These are phyloP conservation scores for Lichtheimia hyalospora DNA, from an alignment of 371 early-diverging fungal species.

Conservation along the genomic window DNA sequence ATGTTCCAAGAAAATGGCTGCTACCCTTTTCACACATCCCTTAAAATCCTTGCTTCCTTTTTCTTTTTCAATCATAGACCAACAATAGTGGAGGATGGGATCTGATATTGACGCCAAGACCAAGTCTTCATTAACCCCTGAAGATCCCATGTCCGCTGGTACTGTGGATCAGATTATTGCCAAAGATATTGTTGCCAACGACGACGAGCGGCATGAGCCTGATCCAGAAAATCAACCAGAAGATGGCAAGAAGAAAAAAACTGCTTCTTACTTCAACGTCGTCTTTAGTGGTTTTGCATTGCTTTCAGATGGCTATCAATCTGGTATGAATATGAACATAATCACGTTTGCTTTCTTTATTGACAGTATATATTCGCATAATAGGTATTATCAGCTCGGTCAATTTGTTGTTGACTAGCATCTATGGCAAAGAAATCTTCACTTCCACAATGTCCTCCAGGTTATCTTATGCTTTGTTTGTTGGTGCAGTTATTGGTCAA, in stretches of 20 bases:
- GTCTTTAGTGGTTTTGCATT: constrained; percentile 43
- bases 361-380: neutral
- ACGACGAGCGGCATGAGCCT: too few relatives aligned
- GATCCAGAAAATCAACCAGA: neutral
- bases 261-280: constrained; percentile 38
- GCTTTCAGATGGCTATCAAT: constrained; percentile 47
- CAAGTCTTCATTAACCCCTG: too few relatives aligned
- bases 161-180: too few relatives aligned
- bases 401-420: constrained; percentile 29
- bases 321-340: constrained; percentile 10
- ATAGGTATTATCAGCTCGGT: constrained; percentile 33
- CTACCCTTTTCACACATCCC: too few relatives aligned
- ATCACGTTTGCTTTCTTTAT: neutral
- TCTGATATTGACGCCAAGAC: too few relatives aligned
- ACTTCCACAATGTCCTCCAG: constrained; percentile 33
- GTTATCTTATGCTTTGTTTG: constrained; percentile 44
- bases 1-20: too few relatives aligned
- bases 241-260: constrained; percentile 13
- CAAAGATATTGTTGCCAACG: too few relatives aligned
- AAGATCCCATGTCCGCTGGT: too few relatives aligned
- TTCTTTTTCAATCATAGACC: neutral
- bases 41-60: neutral
- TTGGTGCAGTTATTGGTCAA: constrained; percentile 50
- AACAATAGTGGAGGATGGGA: too few relatives aligned
- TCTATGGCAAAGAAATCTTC: constrained; percentile 36